Percentiles rank a stretch among this genome's conserved stretches.
These are phyloP conservation scores for Rhizophora mangle DNA, from an alignment of 345 rosid species.

Conservation along the genomic window DNA sequence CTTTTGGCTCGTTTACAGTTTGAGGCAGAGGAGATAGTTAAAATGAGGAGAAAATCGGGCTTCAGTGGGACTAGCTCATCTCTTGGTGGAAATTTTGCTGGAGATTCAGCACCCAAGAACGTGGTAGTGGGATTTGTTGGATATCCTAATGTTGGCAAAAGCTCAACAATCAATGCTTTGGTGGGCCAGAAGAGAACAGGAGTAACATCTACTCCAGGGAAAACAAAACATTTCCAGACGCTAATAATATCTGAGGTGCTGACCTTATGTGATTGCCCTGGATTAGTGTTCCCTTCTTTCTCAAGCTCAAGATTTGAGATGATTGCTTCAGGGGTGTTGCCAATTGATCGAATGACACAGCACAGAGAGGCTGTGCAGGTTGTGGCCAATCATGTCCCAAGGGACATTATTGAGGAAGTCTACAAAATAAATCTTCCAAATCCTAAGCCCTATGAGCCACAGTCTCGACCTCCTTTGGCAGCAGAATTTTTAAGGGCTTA, in stretches of 20 bases:
- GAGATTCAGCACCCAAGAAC: slow-evolving; percentile 26
- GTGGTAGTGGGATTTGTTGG: slow-evolving; percentile 90
- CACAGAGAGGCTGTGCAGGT: slow-evolving; percentile 87
- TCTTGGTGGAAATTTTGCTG: slow-evolving; percentile 13
- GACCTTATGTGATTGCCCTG: slow-evolving; percentile 91
- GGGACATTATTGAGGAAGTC: slow-evolving; percentile 57
- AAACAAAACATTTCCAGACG: slow-evolving; percentile 96
- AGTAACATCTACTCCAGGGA: slow-evolving; percentile 92
- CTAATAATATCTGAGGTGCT: slow-evolving; percentile 70
- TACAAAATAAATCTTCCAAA: slow-evolving; percentile 75
- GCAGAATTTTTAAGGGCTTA: slow-evolving; percentile 65
- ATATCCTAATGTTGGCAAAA: slow-evolving; percentile 93
- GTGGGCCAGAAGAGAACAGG: slow-evolving; percentile 92
- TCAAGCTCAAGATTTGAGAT: slow-evolving; percentile 86
- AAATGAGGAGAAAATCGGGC: slow-evolving; percentile 45
- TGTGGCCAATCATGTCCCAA: slow-evolving; percentile 73
- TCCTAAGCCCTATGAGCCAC: slow-evolving; percentile 80
- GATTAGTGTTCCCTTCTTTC: slow-evolving; percentile 87
- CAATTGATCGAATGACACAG: slow-evolving; percentile 86
- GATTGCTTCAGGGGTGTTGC: slow-evolving; percentile 94
- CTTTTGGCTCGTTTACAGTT: slow-evolving; percentile 64
- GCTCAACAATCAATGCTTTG: slow-evolving; percentile 91
- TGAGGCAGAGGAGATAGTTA: slow-evolving; percentile 73
- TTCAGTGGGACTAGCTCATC: slow-evolving; percentile 29
- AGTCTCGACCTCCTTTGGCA: slow-evolving; percentile 74